Evolutionary conservation across 2,329 filamentous ascomycete genomes (phyloP).

Genomic region (Phaeomoniella chlamydospora): DNA sequence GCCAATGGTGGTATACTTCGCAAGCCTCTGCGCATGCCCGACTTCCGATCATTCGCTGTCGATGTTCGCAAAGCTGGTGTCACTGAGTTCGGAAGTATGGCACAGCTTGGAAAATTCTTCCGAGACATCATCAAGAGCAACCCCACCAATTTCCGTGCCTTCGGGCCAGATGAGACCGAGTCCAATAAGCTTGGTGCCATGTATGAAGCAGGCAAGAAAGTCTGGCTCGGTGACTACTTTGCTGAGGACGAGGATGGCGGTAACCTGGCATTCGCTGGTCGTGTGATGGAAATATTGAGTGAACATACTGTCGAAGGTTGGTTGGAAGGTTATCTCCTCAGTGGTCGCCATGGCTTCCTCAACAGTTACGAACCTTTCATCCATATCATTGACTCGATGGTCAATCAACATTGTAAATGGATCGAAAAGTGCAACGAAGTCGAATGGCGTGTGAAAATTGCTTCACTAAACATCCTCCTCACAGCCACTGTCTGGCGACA

Average conservation of each 20-base stretch:
- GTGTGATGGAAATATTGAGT: conserved; percentile 74
- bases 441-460: conserved; percentile 58
- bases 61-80: conserved; percentile 46
- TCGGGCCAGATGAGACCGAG: conserved; percentile 68
- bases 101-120: conserved; percentile 52
- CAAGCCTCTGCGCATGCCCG: conserved; percentile 53
- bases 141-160: conserved; percentile 54
- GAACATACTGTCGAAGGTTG: conserved; percentile 70
- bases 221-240: conserved; percentile 67
- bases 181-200: conserved; percentile 63
- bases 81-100: conserved; percentile 49
- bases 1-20: conserved; percentile 55
- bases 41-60: conserved; percentile 55
- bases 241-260: conserved; percentile 62
- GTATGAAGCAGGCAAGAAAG: conserved; percentile 63
- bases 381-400: conserved; percentile 73
- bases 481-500: conserved; percentile 70
- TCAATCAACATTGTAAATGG: conserved; percentile 79
- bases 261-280: conserved; percentile 52
- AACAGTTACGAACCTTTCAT: conserved; percentile 78
- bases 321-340: conserved; percentile 66
- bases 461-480: conserved; percentile 66
- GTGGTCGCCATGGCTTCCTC: conserved; percentile 59
- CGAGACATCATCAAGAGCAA: conserved; percentile 54
- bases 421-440: conserved; percentile 70